Conservation (phyloP, 2,329 filamentous ascomycete genomes). For the Diaporthe eres region DNA sequence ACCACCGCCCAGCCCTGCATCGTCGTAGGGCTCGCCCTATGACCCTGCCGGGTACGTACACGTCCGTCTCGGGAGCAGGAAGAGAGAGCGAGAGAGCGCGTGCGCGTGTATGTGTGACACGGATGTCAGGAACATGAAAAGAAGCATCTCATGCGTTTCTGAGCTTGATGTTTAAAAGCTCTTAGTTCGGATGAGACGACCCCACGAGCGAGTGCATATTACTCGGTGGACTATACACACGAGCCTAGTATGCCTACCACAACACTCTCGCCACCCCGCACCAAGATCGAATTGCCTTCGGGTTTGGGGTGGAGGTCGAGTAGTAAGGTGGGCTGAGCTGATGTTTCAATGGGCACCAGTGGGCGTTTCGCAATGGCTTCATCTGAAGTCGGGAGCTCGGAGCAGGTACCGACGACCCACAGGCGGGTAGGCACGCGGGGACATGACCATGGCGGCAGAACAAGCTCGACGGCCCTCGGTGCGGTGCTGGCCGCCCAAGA, state of each 20-base stretch:
- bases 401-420: slow-evolving; percentile 3
- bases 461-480: not conserved
- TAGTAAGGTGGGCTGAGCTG: not conserved
- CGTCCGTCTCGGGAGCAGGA: not conserved
- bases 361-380: slow-evolving; percentile 41
- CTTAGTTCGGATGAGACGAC: slow-evolving; percentile 15
- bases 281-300: not conserved
- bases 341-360: slow-evolving; percentile 28
- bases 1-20: slow-evolving; percentile 11
- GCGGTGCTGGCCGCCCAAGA: not conserved
- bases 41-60: not conserved
- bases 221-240: not conserved
- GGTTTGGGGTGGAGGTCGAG: not conserved
- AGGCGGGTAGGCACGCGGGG: not conserved
- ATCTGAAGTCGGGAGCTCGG: slow-evolving; percentile 36
- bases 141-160: slow-evolving; percentile 21
- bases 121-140: slow-evolving; percentile 13
- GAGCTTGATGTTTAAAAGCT: slow-evolving; percentile 18
- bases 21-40: not conserved
- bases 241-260: not conserved
- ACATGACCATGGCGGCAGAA: not conserved
- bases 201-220: not conserved
- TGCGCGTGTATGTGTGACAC: not conserved
- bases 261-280: not conserved
- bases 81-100: not conserved